Evolutionary conservation across 2,329 filamentous ascomycete species (phyloP).

Genomic region (Stagonosporopsis tanaceti): DNA sequence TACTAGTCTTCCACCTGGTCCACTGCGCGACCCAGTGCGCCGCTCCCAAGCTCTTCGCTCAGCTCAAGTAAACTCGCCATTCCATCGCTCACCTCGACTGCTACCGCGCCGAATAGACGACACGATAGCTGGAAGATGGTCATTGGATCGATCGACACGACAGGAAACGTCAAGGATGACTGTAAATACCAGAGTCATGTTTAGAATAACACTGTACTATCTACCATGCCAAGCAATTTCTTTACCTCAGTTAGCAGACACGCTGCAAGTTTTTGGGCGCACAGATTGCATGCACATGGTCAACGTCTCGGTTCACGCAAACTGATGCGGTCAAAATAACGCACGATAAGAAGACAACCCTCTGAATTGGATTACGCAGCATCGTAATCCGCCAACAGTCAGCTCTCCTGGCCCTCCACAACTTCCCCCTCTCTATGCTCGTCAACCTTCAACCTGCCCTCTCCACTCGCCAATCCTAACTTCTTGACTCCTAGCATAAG

Average conservation of each 20-base stretch:
- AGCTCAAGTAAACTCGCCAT: conserved; percentile 76
- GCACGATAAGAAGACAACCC: conserved; percentile 6
- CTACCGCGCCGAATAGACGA: conserved; percentile 25
- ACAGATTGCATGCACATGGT: background rate
- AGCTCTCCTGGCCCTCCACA: conserved; percentile 25
- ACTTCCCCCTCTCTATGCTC: conserved; percentile 34
- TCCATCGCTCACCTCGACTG: conserved; percentile 19
- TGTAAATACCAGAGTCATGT: conserved; percentile 49
- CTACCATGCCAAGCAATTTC: conserved; percentile 30
- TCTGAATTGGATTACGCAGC: conserved; percentile 18
- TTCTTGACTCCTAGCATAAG: conserved; percentile 68
- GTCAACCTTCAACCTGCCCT: conserved; percentile 46
- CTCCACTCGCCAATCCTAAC: conserved; percentile 63
- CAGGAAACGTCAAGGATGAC: conserved; percentile 40
- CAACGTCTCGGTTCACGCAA: background rate
- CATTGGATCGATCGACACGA: conserved; percentile 33
- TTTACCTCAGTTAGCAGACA: conserved; percentile 5
- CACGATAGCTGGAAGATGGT: conserved; percentile 27
- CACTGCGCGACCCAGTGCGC: conserved; percentile 95
- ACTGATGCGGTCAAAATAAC: background rate
- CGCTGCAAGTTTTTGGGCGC: background rate
- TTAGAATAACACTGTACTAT: conserved; percentile 50
- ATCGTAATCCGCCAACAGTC: conserved; percentile 34
- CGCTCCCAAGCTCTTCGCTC: conserved; percentile 92
- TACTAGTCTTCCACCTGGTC: conserved; percentile 92